Conservation (phyloP, 2,329 filamentous ascomycete species). For the Curvularia sp. region DNA sequence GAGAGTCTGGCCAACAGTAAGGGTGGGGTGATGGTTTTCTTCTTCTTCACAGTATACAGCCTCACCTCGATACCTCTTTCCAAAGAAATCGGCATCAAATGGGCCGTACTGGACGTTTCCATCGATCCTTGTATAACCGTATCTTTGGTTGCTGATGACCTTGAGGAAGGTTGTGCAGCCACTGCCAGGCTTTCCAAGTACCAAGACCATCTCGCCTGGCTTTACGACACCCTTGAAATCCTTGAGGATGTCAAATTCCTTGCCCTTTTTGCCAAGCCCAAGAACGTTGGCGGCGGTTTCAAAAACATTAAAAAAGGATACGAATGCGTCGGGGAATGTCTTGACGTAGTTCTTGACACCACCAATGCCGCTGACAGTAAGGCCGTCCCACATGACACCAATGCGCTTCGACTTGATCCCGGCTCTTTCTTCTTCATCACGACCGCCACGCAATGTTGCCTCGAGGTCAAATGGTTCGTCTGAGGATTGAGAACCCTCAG, state of each 20-base stretch:
- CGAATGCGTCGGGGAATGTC: conserved; percentile 79
- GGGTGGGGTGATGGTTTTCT: conserved; percentile 81
- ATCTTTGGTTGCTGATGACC: conserved; percentile 62
- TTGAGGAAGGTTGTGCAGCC: conserved; percentile 64
- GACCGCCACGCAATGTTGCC: conserved; percentile 71
- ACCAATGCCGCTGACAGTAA: conserved; percentile 78
- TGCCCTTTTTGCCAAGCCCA: conserved; percentile 70
- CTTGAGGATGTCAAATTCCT: conserved; percentile 75
- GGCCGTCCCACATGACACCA: conserved; percentile 76
- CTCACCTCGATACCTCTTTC: conserved; percentile 76
- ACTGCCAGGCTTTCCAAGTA: conserved; percentile 75
- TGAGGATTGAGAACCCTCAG: conserved; percentile 41
- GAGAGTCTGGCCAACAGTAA: conserved; percentile 87
- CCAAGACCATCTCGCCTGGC: conserved; percentile 88
- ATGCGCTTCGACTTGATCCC: conserved; percentile 79
- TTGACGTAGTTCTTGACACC: conserved; percentile 73
- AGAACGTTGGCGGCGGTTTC: conserved; percentile 69
- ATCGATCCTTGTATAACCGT: conserved; percentile 65
- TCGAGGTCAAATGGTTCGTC: conserved; percentile 75
- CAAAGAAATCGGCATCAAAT: conserved; percentile 73
- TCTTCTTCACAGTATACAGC: conserved; percentile 87
- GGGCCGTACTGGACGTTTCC: conserved; percentile 81
- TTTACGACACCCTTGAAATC: conserved; percentile 66
- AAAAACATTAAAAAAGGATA: conserved; percentile 77
- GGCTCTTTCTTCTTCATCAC: conserved; percentile 73